Conservation (phyloP, 306 rosid genomes). For the Trichosanthes truncata region DNA sequence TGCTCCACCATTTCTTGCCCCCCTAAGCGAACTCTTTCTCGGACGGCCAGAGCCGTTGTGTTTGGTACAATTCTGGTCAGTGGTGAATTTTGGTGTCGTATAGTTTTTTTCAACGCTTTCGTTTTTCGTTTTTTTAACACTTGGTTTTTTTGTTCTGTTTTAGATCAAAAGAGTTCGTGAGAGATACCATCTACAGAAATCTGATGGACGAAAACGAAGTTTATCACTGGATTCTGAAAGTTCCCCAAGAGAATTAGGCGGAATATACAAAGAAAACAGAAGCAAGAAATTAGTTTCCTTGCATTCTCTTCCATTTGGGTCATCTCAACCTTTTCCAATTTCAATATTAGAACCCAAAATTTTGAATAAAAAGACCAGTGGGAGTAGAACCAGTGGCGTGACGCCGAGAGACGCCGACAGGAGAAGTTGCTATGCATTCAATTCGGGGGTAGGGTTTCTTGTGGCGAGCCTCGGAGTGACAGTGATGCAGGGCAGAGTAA, state of each 20-base stretch:
- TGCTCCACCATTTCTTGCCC: constrained; percentile 11
- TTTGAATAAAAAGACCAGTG: background rate
- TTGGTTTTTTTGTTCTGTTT: background rate
- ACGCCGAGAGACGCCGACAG: constrained; percentile 11
- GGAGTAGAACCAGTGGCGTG: background rate
- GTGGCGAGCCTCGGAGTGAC: constrained; percentile 38
- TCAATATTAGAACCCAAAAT: background rate
- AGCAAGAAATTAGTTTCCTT: background rate
- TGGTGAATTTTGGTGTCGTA: background rate
- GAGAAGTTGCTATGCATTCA: background rate
- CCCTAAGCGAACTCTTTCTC: constrained; percentile 28
- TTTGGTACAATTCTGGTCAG: constrained; percentile 45
- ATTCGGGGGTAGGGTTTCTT: constrained; percentile 28
- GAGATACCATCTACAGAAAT: constrained; percentile 16
- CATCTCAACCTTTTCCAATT: constrained; percentile 15
- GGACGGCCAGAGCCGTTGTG: constrained; percentile 34
- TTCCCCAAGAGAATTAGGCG: background rate
- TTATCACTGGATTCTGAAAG: constrained; percentile 9
- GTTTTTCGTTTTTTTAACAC: background rate
- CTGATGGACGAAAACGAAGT: constrained; percentile 27
- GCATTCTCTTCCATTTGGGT: background rate
- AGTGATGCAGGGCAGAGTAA: constrained; percentile 37
- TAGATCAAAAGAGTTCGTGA: constrained; percentile 30
- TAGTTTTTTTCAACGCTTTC: background rate
- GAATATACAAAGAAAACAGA: background rate